Evolutionary conservation across 352 stramenopile genomes (phyloP), one percentile per base, ranked within the genome.

Genomic region (Thraustochytrium sp.): DNA sequence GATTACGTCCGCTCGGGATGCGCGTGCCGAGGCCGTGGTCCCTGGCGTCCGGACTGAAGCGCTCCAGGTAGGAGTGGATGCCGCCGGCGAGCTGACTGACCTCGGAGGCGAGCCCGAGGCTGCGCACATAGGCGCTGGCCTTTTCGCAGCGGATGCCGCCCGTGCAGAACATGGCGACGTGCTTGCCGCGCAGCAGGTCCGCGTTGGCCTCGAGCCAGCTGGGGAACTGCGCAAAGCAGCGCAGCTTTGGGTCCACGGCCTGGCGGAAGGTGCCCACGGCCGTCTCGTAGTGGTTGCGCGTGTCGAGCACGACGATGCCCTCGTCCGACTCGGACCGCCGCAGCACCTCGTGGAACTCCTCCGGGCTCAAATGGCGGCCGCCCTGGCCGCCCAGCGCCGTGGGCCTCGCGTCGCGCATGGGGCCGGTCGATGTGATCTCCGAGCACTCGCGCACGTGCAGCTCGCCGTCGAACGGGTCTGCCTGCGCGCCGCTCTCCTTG

Each of bases 81-180:
- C 91, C 91, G 64, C 90, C 91, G n/a, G 87, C 44, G 23, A 94
- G 82, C 82, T 94, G 91, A 84, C 89, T 91, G 21, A 93, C 87
- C 40, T 74, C 87, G 56, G 83, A 84, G 26, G 87, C 85, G 8
- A 61, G 64, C 4, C 86, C 74, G 54, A 88, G 85, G 21, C 73
- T 76, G 62, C 88, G 87, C 64, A 94, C 72, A 63, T 90, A 90
- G 38, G 89, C 88, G 54, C 86, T 89, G 16, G 90, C 90, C 36
- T 89, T 86, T 75, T 93, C 90, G 76, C 90, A 94, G 48, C 90
- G 84, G 1, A 94, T 89, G 54, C 91, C 91, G 21, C 90, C 90
- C 40, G 88, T 90, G 82, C 87, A 90, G 53, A 86, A 91, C 88
- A 93, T 93, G 55, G 88, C 90, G 2, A 94, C 86, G 31, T 92